Conservation (phyloP, 176 grass and related monocot genomes). For the Lolium multiflorum region DNA sequence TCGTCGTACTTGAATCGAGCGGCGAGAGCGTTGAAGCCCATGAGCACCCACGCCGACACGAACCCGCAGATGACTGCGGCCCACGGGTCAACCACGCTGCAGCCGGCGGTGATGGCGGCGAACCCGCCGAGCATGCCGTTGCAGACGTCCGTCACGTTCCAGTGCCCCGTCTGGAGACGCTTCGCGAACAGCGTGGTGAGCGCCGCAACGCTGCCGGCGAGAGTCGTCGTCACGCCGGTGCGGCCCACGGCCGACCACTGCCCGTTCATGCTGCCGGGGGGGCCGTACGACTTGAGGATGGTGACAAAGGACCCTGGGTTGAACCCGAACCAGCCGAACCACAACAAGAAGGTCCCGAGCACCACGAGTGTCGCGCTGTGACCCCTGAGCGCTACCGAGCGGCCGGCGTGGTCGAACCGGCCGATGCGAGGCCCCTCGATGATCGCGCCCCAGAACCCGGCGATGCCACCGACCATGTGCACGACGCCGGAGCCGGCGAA, state of each 20-base stretch:
- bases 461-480: slow-evolving; percentile 93
- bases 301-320: slow-evolving; percentile 87
- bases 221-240: slow-evolving; percentile 87
- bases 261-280: slow-evolving; percentile 64
- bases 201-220: slow-evolving; percentile 80
- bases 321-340: slow-evolving; percentile 97
- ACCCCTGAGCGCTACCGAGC: slow-evolving; percentile 77
- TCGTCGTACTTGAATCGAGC: slow-evolving; percentile 84
- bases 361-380: slow-evolving; percentile 92
- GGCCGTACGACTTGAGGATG: slow-evolving; percentile 81
- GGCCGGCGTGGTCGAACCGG: slow-evolving; percentile 72
- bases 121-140: slow-evolving; percentile 94
- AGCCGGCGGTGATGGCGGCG: slow-evolving; percentile 88
- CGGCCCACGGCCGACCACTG: slow-evolving; percentile 95
- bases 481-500: slow-evolving; percentile 96
- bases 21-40: slow-evolving; percentile 74
- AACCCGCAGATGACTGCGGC: slow-evolving; percentile 91
- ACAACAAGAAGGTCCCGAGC: slow-evolving; percentile 89
- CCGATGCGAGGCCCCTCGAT: slow-evolving; percentile 91
- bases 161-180: slow-evolving; percentile 87
- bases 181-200: slow-evolving; percentile 96
- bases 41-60: slow-evolving; percentile 90
- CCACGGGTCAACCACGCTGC: slow-evolving; percentile 94
- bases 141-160: slow-evolving; percentile 94
- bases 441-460: slow-evolving; percentile 87